phyloP scores from a whole-genome alignment of 352 stramenopile species.

The Phytophthora foliorum region DNA sequence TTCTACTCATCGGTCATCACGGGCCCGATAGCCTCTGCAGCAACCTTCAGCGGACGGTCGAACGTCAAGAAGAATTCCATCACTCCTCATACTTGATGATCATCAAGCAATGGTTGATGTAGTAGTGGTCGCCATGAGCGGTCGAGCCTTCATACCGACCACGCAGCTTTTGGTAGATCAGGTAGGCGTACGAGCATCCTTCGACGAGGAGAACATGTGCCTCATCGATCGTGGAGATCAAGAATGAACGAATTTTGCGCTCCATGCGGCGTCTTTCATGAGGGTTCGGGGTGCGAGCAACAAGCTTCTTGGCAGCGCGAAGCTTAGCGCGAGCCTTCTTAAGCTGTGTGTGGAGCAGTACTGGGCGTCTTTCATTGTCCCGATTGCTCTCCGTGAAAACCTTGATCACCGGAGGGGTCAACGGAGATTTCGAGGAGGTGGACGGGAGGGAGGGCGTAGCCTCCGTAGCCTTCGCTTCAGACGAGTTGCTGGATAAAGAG shows the following conservation, averaged over 20 bases:
- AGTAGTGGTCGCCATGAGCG: background rate
- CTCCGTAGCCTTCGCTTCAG: background rate
- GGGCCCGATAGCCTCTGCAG: background rate
- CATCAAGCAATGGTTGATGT: constrained; percentile 12
- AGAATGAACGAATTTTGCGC: constrained; percentile 11
- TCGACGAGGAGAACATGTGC: constrained; percentile 18
- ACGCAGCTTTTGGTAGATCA: constrained; percentile 29
- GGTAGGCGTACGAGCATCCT: constrained; percentile 5
- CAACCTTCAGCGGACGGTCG: background rate
- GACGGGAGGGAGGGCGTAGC: no score
- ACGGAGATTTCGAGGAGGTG: no score
- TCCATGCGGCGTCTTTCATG: constrained; percentile 8
- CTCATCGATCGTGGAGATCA: constrained; percentile 26
- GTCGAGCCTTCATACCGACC: constrained; percentile 13
- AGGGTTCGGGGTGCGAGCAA: background rate
- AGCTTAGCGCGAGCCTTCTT: background rate
- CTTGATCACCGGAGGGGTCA: background rate
- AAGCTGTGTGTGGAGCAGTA: constrained; percentile 1
- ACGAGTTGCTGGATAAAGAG: background rate
- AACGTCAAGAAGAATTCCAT: background rate
- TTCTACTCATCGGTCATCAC: background rate
- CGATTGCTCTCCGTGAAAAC: background rate
- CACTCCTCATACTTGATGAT: background rate
- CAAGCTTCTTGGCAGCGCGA: constrained; percentile 2
- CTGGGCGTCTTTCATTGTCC: constrained; percentile 12